These are phyloP conservation scores for Lumnitzera littorea DNA, from an alignment of 345 rosid species.

Conservation along the genomic window DNA sequence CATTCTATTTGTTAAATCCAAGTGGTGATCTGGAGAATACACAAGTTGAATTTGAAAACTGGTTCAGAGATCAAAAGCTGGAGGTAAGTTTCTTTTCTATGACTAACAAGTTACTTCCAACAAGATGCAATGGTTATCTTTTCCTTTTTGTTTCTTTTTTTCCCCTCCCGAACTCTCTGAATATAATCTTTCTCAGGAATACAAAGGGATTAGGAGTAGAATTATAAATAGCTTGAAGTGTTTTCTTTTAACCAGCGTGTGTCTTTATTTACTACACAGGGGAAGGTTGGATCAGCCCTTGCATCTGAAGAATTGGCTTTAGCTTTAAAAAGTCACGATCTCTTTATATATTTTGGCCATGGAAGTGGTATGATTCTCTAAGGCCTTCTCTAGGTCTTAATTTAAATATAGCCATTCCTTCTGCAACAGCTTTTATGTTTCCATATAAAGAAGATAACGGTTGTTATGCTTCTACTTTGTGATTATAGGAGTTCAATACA, in stretches of 20 bases:
- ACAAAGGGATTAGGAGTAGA: no score
- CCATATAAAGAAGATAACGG: neutral
- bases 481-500: conserved; percentile 63
- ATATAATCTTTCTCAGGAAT: no score
- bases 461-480: conserved; percentile 2
- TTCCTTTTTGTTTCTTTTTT: no score
- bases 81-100: conserved; percentile 37
- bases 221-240: no score
- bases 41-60: conserved; percentile 66
- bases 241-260: neutral
- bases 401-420: neutral
- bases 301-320: conserved; percentile 52
- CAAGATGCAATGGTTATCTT: no score
- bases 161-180: no score
- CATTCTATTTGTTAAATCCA: conserved; percentile 37
- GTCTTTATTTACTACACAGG: conserved; percentile 30
- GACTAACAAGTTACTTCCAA: no score
- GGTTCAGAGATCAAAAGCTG: conserved; percentile 75
- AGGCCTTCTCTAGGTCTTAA: neutral
- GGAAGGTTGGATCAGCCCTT: conserved; percentile 79
- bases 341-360: conserved; percentile 86
- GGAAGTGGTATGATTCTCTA: conserved; percentile 67
- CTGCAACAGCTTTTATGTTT: no score
- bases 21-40: conserved; percentile 64
- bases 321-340: conserved; percentile 77